Conservation (phyloP, 495 filamentous ascomycete genomes). For the Hypomontagnella monticulosa region DNA sequence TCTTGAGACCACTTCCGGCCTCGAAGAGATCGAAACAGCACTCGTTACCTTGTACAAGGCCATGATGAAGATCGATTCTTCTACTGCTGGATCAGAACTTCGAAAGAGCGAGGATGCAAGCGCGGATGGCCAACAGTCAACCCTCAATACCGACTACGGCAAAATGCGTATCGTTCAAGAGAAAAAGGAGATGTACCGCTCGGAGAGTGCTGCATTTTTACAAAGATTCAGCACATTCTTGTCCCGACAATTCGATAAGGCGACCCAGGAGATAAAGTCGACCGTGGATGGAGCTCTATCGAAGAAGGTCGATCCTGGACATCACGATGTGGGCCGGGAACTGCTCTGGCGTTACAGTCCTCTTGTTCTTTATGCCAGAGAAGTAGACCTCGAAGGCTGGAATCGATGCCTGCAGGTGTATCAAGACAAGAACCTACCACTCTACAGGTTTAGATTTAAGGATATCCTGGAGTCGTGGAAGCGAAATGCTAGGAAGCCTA, state of each 20-base stretch:
- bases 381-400: slow-evolving; percentile 84
- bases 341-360: slow-evolving; percentile 85
- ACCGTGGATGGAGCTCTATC: slow-evolving; percentile 62
- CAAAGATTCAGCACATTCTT: slow-evolving; percentile 82
- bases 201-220: slow-evolving; percentile 76
- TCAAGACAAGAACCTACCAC: slow-evolving; percentile 73
- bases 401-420: slow-evolving; percentile 80
- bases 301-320: slow-evolving; percentile 63
- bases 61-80: slow-evolving; percentile 92
- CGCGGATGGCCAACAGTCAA: slow-evolving; percentile 59
- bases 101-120: slow-evolving; percentile 60
- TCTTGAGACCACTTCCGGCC: slow-evolving; percentile 72
- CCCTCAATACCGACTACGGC: slow-evolving; percentile 80
- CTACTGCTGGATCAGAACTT: slow-evolving; percentile 65
- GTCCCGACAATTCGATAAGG: slow-evolving; percentile 79
- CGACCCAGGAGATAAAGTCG: slow-evolving; percentile 70
- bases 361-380: slow-evolving; percentile 83
- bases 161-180: slow-evolving; percentile 93
- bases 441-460: slow-evolving; percentile 84
- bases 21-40: slow-evolving; percentile 78
- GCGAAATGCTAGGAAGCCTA: slow-evolving; percentile 77
- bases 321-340: slow-evolving; percentile 62
- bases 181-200: slow-evolving; percentile 86
- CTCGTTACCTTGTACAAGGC: slow-evolving; percentile 89
- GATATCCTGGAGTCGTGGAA: slow-evolving; percentile 86